Evolutionary conservation across 1,284 basidiomycete species (phyloP), one percentile per base, ranked within the genome.

Genomic region (Irpex sp.): DNA sequence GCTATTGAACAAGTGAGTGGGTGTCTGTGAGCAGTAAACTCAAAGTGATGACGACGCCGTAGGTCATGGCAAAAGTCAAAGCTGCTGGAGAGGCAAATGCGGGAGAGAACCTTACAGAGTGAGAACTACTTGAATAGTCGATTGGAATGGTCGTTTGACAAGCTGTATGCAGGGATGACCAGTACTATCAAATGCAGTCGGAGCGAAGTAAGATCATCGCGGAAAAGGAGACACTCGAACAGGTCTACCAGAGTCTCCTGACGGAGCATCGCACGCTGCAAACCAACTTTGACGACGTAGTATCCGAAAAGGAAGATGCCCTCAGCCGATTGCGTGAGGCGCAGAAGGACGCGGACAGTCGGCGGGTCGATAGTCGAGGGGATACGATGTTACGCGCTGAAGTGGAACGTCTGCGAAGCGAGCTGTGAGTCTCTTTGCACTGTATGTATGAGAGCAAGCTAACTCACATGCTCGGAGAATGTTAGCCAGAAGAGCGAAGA

Each of bases 401-500:
- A 73, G 85, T 93, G 53, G 93, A 95, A 68, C 79, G 88, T 39
- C 74, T 96, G 45, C 82, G 91, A 33, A 74, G 78, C 2, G 92
- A 94, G 60, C 80, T 96, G 91, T 94, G 75, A 81, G 92, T 81
- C 12, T 58, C 4, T 23, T n/a, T 4, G 42, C 18, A 47, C 54
- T 7, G 14, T 45, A 5, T 35, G 28, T 12, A 9, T 21, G 3
- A n/a, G 23, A 3, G n/a, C 48, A 1, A 36, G 21, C 51, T 54
- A 21, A 53, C 67, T 72, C 64, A 77, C 61, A 59, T 64, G 66
- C 57, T 66, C 70, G 69, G 72, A 74, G 63, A 67, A 67, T 70
- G 67, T 66, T 74, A 94, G 92, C 71, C 93, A 92, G 77, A 93
- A 91, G 79, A 92, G 88, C 67, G 94, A 96, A 75, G 93, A 96